phyloP scores from a whole-genome alignment of 116 monocot genomes.

The Cymodocea nodosa region DNA sequence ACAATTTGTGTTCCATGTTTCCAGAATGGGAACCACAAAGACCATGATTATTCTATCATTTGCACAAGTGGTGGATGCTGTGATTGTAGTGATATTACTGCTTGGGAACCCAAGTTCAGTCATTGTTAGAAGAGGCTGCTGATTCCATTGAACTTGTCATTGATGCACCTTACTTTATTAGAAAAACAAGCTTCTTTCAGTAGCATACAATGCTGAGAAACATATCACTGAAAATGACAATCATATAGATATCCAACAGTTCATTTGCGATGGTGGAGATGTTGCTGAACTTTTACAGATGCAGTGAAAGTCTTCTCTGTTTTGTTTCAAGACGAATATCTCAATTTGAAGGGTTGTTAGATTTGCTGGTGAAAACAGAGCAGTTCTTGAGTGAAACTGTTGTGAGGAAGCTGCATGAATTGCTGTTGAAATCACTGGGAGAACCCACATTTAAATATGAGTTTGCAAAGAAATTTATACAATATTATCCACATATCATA shows the following conservation, averaged over 20 bases:
- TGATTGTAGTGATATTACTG: slow-evolving; percentile 95
- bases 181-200: slow-evolving; percentile 37
- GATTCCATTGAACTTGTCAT: slow-evolving; percentile 58
- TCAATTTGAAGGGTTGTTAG: slow-evolving; percentile 29
- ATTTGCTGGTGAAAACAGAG: slow-evolving; percentile 51
- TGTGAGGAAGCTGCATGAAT: slow-evolving; percentile 57
- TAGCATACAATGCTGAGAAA: background rate
- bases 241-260: background rate
- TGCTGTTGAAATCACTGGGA: slow-evolving; percentile 66
- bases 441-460: slow-evolving; percentile 87
- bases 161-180: slow-evolving; percentile 56
- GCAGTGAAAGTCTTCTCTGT: slow-evolving; percentile 62
- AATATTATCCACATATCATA: slow-evolving; percentile 46
- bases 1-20: slow-evolving; percentile 96
- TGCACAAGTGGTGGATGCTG: slow-evolving; percentile 94
- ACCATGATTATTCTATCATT: slow-evolving; percentile 91
- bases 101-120: slow-evolving; percentile 72
- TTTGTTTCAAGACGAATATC: slow-evolving; percentile 44
- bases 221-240: slow-evolving; percentile 9
- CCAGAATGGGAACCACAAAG: slow-evolving; percentile 76
- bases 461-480: slow-evolving; percentile 54
- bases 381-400: slow-evolving; percentile 41
- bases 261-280: slow-evolving; percentile 42
- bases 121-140: slow-evolving; percentile 41
- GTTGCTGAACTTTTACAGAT: slow-evolving; percentile 63